phyloP scores from a whole-genome alignment of 345 rosid genomes.

The Populus nigra region DNA sequence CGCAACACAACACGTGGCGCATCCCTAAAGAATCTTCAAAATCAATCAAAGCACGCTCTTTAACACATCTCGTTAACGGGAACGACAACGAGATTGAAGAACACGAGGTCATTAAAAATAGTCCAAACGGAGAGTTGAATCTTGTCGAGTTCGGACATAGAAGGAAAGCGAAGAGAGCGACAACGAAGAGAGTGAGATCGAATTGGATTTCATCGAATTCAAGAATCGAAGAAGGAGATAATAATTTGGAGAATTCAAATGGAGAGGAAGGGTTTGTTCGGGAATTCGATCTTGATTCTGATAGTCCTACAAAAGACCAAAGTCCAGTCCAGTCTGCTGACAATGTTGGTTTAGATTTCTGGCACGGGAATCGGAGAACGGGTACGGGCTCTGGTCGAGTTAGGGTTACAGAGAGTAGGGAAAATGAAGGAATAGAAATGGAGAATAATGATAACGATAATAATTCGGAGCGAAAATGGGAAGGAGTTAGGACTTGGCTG shows the following conservation, averaged over 20 bases:
- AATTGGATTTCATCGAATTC: slow-evolving; percentile 28
- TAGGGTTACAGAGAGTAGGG: slow-evolving; percentile 34
- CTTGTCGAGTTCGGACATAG: slow-evolving; percentile 31
- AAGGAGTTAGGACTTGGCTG: slow-evolving; percentile 32
- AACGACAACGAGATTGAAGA: slow-evolving; percentile 34
- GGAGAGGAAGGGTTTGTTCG: slow-evolving; percentile 20
- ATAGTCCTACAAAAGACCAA: slow-evolving; percentile 20
- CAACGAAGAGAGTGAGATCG: slow-evolving; percentile 33
- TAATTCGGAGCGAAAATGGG: slow-evolving; percentile 25
- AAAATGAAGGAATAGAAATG: slow-evolving; percentile 33
- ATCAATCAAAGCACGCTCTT: slow-evolving; percentile 54
- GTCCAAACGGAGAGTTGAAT: slow-evolving; percentile 24
- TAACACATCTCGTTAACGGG: slow-evolving; percentile 60
- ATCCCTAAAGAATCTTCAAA: slow-evolving; percentile 39
- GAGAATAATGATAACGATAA: background rate
- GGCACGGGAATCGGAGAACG: slow-evolving; percentile 35
- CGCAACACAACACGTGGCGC: slow-evolving; percentile 29
- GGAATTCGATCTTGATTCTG: slow-evolving; percentile 30
- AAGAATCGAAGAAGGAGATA: slow-evolving; percentile 14
- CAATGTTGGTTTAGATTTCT: slow-evolving; percentile 28
- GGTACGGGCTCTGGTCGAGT: slow-evolving; percentile 18
- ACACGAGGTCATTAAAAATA: slow-evolving; percentile 19
- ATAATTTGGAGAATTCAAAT: background rate
- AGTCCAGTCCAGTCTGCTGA: slow-evolving; percentile 30
- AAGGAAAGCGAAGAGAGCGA: slow-evolving; percentile 33